phyloP scores from a whole-genome alignment of 805 yeast species.

The Jamesozyma piceae region DNA sequence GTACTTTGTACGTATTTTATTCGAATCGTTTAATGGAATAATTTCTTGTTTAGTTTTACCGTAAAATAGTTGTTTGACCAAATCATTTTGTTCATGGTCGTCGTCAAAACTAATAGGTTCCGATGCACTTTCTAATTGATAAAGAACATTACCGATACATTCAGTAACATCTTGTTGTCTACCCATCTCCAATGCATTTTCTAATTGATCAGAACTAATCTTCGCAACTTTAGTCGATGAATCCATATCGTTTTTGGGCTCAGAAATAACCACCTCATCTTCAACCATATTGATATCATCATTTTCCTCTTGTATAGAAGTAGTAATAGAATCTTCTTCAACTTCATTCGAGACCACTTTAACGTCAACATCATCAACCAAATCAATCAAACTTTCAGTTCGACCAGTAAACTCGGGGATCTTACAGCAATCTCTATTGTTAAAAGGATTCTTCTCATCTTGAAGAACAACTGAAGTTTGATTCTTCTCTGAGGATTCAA shows the following conservation, averaged over 20 bases:
- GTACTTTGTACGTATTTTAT: slow-evolving; percentile 39
- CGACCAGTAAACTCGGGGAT: not conserved
- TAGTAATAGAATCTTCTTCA: not conserved
- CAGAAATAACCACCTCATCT: not conserved
- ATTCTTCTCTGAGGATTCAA: slow-evolving; percentile 25
- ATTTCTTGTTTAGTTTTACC: slow-evolving; percentile 79
- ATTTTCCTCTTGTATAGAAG: not conserved
- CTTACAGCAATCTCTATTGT: not conserved
- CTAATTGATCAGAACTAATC: slow-evolving; percentile 52
- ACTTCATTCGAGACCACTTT: not conserved
- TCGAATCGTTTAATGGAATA: slow-evolving; percentile 36
- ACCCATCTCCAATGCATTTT: slow-evolving; percentile 68
- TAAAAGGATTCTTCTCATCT: not conserved
- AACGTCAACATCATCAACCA: not conserved
- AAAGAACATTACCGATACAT: slow-evolving; percentile 87
- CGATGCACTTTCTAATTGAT: slow-evolving; percentile 82
- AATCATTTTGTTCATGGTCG: slow-evolving; percentile 76
- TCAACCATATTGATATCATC: not conserved
- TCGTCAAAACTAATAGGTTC: slow-evolving; percentile 55
- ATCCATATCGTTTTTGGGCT: slow-evolving; percentile 2
- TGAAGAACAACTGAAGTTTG: not conserved
- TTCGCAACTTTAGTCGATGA: slow-evolving; percentile 26
- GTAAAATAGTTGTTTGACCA: slow-evolving; percentile 70
- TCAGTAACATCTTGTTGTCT: slow-evolving; percentile 97
- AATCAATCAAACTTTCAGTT: not conserved